Base-by-base conservation (phyloP, 805 yeast genomes). In the Kluyveromyces lactis region DNA sequence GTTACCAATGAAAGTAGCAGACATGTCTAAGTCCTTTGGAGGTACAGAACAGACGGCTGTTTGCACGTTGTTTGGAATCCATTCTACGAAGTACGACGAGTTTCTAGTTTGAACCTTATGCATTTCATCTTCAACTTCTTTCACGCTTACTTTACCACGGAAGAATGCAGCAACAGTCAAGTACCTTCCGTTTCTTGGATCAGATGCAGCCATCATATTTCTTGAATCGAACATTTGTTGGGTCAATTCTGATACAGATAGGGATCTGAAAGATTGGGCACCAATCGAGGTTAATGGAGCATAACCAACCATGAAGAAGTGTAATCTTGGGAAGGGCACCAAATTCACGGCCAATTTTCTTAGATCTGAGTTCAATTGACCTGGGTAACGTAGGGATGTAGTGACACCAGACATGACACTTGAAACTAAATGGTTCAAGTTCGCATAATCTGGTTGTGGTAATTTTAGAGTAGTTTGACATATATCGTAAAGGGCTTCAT, bases 41-140 rank as follows among this genome's bases (percentile, higher is more conserved):
- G 96, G 84, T 44, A 86, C 92, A 17, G 89, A 78, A 67, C 96
- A 87, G 42, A 87, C 86, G 36, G 96, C 87, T 27, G 95, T 82
- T 70, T 87, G 95, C 49, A 87, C 94, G 58, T 87, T 87, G 65
- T 85, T 85, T 54, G 96, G 95, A 66, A 87, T 87, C 95, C 95
- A 87, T 64, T 86, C 95, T 39, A 87, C 96, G 56, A 87, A 87
- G 63, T 82, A 79, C 43, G 80, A 77, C 18, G 86, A 72, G 66
- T 86, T 82, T 66, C 82, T 80, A 46, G 81, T 76, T 68, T 86
- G 92, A 46, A 84, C 84, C 61, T 77, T 78, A 63, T 70, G 76
- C 87, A 86, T 85, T 64, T 86, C 94, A 61, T 87, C 96, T 64
- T 87, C 96, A 45, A 87, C 95, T 68, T 87, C 96, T 66, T 85